Conservation (phyloP, 129 eudicot species). For the Centaurea solstitialis region DNA sequence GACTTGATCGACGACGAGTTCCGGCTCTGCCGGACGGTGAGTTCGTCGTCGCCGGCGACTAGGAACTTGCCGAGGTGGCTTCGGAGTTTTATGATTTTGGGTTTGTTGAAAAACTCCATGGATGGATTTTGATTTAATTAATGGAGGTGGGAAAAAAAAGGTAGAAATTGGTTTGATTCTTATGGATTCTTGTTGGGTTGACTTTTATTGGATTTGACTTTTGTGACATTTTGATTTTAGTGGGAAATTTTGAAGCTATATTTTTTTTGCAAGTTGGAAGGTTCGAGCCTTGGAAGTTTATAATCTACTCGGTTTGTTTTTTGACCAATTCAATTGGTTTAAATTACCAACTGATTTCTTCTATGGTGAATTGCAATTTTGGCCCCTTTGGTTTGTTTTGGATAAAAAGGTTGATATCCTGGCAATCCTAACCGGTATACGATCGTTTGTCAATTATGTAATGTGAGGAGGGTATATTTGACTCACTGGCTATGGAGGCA, state of each 20-base stretch:
- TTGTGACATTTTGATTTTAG: neutral
- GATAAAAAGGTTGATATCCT: too few species aligned
- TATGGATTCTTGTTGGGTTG: slow-evolving; percentile 9
- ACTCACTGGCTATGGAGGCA: too few species aligned
- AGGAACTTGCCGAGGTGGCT: slow-evolving; percentile 77
- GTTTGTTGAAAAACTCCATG: slow-evolving; percentile 76
- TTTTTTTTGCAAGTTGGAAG: neutral
- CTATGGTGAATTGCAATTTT: too few species aligned
- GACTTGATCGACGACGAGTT: slow-evolving; percentile 54
- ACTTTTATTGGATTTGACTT: slow-evolving; percentile 27
- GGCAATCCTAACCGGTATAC: too few species aligned
- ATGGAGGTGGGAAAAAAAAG: slow-evolving; percentile 16
- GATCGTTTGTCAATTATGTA: too few species aligned
- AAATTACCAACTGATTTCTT: too few species aligned
- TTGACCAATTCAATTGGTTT: neutral
- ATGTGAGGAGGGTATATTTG: too few species aligned
- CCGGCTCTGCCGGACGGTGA: slow-evolving; percentile 60
- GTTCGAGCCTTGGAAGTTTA: neutral
- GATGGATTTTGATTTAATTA: too few species aligned
- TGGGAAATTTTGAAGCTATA: too few species aligned
- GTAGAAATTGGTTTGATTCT: slow-evolving; percentile 5
- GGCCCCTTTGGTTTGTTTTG: too few species aligned
- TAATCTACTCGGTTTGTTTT: neutral
- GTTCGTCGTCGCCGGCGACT: slow-evolving; percentile 64
- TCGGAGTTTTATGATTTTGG: slow-evolving; percentile 62